Evolutionary conservation across 345 rosid genomes (phyloP), one percentile per base, ranked within the genome.

Genomic region (Eucalyptus pauciflora): DNA sequence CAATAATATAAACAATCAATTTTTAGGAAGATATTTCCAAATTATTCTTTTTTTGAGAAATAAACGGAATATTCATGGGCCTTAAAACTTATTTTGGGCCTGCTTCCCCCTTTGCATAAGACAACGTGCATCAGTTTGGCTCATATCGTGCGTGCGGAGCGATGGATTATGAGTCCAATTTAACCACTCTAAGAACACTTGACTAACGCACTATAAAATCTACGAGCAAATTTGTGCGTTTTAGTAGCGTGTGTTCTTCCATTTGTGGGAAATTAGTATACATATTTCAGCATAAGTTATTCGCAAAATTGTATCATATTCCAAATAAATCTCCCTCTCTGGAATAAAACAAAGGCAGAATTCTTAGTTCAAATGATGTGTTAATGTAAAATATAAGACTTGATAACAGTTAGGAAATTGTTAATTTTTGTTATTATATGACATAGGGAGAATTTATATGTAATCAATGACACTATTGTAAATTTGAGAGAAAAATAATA

Each of bases 231-330:
- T 67, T 16, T 15, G 20, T 3, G 79, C 7, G 2, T 31, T 31
- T 33, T 14, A 64, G 0, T 3, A 14, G 37, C 0, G 18, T 2
- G 18, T 2, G 6, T 4, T 64, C 17, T 67, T 67, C 22, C 22
- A 16, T 31, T 67, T 8, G 20, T 8, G 79, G 5, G 17, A 7
- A 31, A 67, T 31, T 31, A 15, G 22, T 8, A 16, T 31, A 16
- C 0, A 58, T 31, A 31, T 67, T 33, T 67, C 3, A 1, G 22
- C 22, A 5, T 16, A 17, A 15, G 16, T 31, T 69, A 8, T 69
- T 33, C 1, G 22, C 79, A 9, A 69, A 69, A 16, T 16, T 16
- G 12, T 69, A 8, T 31, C 22, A 16, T 31, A 31, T 69, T 33
- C 0, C 22, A 15, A 31, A 29, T 31, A 17, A 31, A 69, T 31